Conservation (phyloP, 139 green algal species). For the Edaphochlamys debaryana region DNA sequence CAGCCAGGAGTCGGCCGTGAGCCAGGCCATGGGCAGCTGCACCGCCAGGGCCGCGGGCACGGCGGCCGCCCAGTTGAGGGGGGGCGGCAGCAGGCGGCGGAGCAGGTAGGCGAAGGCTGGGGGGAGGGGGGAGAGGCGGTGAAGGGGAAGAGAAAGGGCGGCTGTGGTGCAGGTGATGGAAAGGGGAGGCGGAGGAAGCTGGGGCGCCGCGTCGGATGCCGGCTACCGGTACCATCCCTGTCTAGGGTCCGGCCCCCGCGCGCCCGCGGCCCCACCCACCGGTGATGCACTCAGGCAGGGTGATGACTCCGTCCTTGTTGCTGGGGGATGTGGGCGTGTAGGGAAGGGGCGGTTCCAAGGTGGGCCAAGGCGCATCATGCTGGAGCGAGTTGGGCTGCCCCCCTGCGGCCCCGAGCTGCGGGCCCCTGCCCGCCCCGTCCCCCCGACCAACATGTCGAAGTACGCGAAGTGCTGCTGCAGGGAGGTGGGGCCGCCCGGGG, state of each 20-base stretch:
- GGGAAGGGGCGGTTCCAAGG: neutral
- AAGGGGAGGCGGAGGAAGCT: too few relatives aligned
- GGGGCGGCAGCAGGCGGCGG: constrained; percentile 3
- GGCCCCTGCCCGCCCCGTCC: too few relatives aligned
- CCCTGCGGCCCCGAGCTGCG: too few relatives aligned
- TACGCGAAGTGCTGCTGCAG: constrained; percentile 37
- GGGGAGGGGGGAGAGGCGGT: neutral
- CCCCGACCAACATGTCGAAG: constrained; percentile 31
- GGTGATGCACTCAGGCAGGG: neutral
- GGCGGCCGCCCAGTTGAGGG: constrained; percentile 14
- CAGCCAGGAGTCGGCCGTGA: constrained; percentile 8
- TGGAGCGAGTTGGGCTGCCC: too few relatives aligned
- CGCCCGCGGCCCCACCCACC: too few relatives aligned
- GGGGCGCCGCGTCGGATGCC: too few relatives aligned
- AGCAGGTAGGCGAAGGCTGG: constrained; percentile 1
- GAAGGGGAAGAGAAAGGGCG: neutral
- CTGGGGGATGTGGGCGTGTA: neutral
- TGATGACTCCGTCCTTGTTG: constrained; percentile 39
- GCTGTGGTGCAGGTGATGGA: too few relatives aligned
- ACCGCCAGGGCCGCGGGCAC: neutral
- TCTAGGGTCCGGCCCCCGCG: too few relatives aligned
- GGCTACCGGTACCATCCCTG: too few relatives aligned
- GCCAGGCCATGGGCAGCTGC: constrained; percentile 30
- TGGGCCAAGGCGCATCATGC: too few relatives aligned
- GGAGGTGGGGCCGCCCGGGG: constrained; percentile 7